Conservation (phyloP, 31 red algal species). For the Asparagopsis taxiformis region DNA sequence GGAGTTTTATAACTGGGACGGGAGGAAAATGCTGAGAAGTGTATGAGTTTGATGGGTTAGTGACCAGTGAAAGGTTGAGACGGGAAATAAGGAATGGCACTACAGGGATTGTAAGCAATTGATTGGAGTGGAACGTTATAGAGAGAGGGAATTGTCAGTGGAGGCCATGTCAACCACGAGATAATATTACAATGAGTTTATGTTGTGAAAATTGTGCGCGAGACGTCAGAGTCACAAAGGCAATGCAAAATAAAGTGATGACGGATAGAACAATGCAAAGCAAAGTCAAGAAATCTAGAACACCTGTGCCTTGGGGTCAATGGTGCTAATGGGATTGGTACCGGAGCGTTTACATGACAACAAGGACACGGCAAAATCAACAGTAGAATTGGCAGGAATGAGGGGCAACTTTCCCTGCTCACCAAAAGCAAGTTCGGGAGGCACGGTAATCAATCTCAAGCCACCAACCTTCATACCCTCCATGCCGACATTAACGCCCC, state of each 20-base stretch:
- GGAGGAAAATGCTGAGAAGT: too few species aligned
- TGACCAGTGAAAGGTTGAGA: too few species aligned
- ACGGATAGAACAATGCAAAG: too few species aligned
- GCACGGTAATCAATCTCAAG: conserved; percentile 75
- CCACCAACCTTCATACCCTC: conserved; percentile 93
- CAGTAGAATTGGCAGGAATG: conserved; percentile 74
- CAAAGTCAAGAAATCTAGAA: too few species aligned
- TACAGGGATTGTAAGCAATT: conserved; percentile 1
- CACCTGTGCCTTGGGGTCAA: conserved; percentile 55
- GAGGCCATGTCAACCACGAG: too few species aligned
- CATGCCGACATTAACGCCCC: conserved; percentile 80
- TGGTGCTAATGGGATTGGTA: conserved; percentile 55
- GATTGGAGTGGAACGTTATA: background rate
- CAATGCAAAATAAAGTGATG: too few species aligned
- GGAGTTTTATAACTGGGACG: too few species aligned
- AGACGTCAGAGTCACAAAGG: too few species aligned
- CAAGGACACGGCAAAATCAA: conserved; percentile 85
- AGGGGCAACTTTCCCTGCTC: conserved; percentile 67
- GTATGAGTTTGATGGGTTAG: too few species aligned
- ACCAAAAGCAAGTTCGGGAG: conserved; percentile 76
- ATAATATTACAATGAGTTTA: too few species aligned
- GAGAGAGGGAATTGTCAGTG: too few species aligned
- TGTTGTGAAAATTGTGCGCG: too few species aligned
- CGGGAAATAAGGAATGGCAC: background rate
- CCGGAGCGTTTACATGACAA: conserved; percentile 57